A percentile compares a stretch with the other conserved stretches of the same genome.
phyloP scores from a whole-genome alignment of 2,329 filamentous ascomycete genomes.

The Colletotrichum sp. region DNA sequence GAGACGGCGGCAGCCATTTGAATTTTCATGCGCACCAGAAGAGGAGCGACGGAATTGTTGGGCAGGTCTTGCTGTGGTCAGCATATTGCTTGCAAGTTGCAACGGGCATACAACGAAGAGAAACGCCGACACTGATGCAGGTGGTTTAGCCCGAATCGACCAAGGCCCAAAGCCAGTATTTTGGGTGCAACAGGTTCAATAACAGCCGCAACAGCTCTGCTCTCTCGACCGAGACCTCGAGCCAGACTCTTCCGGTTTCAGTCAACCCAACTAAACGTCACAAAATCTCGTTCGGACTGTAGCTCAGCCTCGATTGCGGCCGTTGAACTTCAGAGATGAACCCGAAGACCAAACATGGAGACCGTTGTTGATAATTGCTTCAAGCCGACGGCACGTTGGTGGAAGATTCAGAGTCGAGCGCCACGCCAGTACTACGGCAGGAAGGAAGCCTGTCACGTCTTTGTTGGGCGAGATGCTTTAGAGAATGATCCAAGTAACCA shows the following conservation, averaged over 20 bases:
- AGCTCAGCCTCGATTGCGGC: not conserved
- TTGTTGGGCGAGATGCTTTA: constrained; percentile 2
- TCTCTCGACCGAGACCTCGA: not conserved
- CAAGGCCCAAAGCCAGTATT: not conserved
- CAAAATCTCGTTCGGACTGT: not conserved
- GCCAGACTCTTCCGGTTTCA: not conserved
- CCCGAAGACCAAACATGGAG: not conserved
- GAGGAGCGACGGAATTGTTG: not conserved
- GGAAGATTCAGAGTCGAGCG: not conserved
- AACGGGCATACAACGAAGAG: not conserved
- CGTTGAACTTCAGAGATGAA: not conserved
- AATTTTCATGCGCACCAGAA: not conserved
- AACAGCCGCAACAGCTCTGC: not conserved
- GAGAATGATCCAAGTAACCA: not conserved
- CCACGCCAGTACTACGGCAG: not conserved
- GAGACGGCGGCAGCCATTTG: not conserved
- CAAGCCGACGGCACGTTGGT: not conserved
- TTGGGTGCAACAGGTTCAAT: not conserved
- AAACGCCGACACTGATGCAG: not conserved
- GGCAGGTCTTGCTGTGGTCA: not conserved
- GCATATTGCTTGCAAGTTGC: not conserved
- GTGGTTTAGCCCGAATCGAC: not conserved
- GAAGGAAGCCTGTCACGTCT: not conserved
- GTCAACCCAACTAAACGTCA: not conserved
- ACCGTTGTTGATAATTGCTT: not conserved